phyloP scores from a whole-genome alignment of 257 asterid species.

The Fraxinus anomala region DNA sequence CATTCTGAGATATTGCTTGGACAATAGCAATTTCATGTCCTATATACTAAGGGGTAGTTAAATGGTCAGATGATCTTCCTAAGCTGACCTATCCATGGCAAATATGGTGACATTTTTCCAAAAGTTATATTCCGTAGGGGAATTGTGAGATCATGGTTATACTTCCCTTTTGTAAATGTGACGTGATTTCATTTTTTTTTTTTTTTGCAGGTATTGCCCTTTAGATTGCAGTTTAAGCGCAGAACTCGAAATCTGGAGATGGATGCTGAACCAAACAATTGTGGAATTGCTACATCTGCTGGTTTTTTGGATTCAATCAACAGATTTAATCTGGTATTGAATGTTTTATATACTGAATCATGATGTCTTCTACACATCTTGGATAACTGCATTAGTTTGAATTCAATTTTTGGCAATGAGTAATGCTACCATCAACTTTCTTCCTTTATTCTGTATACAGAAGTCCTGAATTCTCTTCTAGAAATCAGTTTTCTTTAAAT shows the following conservation, averaged over 20 bases:
- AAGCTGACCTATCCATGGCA: too few species aligned
- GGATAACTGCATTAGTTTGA: neutral
- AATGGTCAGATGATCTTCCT: too few species aligned
- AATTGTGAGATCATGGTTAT: slow-evolving; percentile 4
- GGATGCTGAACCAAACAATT: slow-evolving; percentile 36
- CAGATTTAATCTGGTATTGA: slow-evolving; percentile 64
- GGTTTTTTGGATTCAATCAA: slow-evolving; percentile 42
- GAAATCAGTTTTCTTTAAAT: neutral
- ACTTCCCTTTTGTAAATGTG: slow-evolving; percentile 3
- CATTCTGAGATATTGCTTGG: too few species aligned
- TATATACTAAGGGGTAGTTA: too few species aligned
- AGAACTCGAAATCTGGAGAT: slow-evolving; percentile 39
- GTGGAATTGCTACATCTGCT: slow-evolving; percentile 37
- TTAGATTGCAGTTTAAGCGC: slow-evolving; percentile 67
- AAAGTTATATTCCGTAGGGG: neutral
- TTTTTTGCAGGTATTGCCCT: slow-evolving; percentile 55
- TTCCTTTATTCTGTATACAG: neutral
- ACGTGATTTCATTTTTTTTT: slow-evolving; percentile 9
- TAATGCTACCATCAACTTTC: neutral
- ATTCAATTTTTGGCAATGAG: neutral
- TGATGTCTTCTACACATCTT: neutral
- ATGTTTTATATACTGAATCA: neutral
- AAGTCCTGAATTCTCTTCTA: neutral
- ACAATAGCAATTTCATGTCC: too few species aligned
- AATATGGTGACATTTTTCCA: too few species aligned